Evolutionary conservation across 176 grass and related monocot species (phyloP), one percentile per base, ranked within the genome.

Genomic region (Eremochloa ophiuroides): DNA sequence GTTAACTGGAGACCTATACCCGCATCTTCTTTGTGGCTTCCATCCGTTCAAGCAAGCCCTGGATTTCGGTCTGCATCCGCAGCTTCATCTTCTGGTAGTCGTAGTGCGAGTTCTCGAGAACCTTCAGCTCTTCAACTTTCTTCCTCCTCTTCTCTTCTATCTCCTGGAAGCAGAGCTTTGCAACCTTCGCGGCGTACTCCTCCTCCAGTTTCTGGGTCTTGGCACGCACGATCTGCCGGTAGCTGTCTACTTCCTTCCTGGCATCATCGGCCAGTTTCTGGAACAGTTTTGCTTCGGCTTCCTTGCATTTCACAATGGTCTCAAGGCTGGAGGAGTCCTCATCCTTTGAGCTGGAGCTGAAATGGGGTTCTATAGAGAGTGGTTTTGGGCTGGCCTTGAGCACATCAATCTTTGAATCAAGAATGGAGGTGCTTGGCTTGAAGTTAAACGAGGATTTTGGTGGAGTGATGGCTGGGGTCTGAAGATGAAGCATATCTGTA

Each of bases 1-100:
- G 65, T 51, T 78, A 64, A 59, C 29, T 26, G 27, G n/a, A 33
- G 47, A n/a, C 56, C 63, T 93, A 99, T 81, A 90, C 91, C 93
- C 97, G 93, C 89, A 95, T 91, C 88, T 99, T 99, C 87, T 93
- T 99, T 62, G 97, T 99, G 53, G 97, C 93, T 60, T 99, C 97
- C 97, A 99, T 99, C 68, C 93, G 85, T 90, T 99, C 93, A 2
- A 99, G 93, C 91, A 99, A 89, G 44, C 97, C 87, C 64, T 94
- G 88, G 18, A 99, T 99, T 55, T 99, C 97, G 4, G 89, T 94
- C 82, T 99, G 97, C 97, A 99, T 99, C 77, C 93, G 69, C 89
- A 99, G 75, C 80, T 96, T 99, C 97, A 99, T 99, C 71, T 96
- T 99, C 69, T 91, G 89, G 85, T 96, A 99, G 80, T 99, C 97